These are phyloP conservation scores for Auxenochlorella protothecoides DNA, from an alignment of 139 green algal genomes.

Conservation along the genomic window DNA sequence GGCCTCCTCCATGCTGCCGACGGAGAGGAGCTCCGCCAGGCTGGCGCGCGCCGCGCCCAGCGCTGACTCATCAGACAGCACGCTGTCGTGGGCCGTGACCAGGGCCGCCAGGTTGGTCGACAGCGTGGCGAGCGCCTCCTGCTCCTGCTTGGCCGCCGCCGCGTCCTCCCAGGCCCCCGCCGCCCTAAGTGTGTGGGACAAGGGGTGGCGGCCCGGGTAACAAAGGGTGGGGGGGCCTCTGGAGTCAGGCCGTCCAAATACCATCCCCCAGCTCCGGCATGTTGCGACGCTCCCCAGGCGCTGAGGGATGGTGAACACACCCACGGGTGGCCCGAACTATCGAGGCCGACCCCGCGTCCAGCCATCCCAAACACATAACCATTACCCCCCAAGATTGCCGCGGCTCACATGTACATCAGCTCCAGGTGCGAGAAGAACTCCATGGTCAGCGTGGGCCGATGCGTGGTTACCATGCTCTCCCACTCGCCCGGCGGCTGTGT, in stretches of 20 bases:
- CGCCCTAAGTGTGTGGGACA: too few species aligned
- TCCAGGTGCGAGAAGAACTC: slow-evolving; percentile 54
- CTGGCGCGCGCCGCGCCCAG: slow-evolving; percentile 22
- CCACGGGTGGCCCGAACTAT: background rate
- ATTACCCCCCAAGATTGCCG: too few species aligned
- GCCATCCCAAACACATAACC: too few species aligned
- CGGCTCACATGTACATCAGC: slow-evolving; percentile 8
- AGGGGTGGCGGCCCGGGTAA: too few species aligned
- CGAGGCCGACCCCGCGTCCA: background rate
- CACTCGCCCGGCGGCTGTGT: slow-evolving; percentile 19
- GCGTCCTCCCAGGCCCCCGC: background rate
- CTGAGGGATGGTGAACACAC: background rate
- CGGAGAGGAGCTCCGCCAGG: slow-evolving; percentile 19
- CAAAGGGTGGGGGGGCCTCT: too few species aligned
- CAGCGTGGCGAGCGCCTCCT: slow-evolving; percentile 29
- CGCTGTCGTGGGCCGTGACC: slow-evolving; percentile 27
- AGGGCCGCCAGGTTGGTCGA: slow-evolving; percentile 28
- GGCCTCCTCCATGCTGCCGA: slow-evolving; percentile 38
- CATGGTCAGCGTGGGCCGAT: slow-evolving; percentile 17
- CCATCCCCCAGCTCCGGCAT: too few species aligned
- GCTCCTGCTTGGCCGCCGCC: slow-evolving; percentile 12
- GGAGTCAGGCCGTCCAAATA: too few species aligned
- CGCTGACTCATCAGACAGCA: slow-evolving; percentile 27
- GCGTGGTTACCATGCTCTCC: slow-evolving; percentile 37
- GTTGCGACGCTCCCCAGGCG: too few species aligned